Evolutionary conservation across 2,329 filamentous ascomycete species (phyloP), one percentile per base, ranked within the genome.

Genomic region (Xylariaceae sp.): DNA sequence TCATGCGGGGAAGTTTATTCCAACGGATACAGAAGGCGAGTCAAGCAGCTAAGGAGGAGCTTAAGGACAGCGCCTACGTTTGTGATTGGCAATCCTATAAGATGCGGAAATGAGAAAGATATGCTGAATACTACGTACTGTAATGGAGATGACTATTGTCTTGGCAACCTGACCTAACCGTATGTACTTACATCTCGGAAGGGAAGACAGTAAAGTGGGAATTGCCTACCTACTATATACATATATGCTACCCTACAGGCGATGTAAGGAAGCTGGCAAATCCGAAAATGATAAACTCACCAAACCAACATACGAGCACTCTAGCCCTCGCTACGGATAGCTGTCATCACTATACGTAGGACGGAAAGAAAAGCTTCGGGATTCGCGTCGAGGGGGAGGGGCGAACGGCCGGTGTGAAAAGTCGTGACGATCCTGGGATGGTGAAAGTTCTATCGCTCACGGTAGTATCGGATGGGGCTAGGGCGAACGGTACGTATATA

Each of bases 391-490:
- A 40, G 48, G 50, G 50, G 9, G 37, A 50, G 50, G 50, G 52
- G 48, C 43, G 37, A 29, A 26, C 48, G 7, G 53, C 41, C n/a
- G 14, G 26, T 47, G 43, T 46, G 45, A 43, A 29, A 29, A 16
- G 9, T 10, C 32, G 14, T 3, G 51, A 32, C 14, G 45, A 53
- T 54, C 48, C 42, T 44, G 45, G 53, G 40, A 59, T 50, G 48
- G 52, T 50, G 52, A 46, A 53, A 44, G 16, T 37, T 37, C 6
- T 10, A 52, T 32, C 41, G 20, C 47, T 60, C 47, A 57, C 60
- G 60, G 60, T 57, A 62, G 52, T 54, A 54, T 57, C 60, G 60
- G 60, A 62, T 60, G 54, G 54, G 52, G 23, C 23, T n/a, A n/a
- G n/a, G n/a, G n/a, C n/a, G n/a, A n/a, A n/a, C n/a, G n/a, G n/a